Evolutionary conservation across 495 filamentous ascomycete species (phyloP).

Genomic region (Parathielavia appendiculata): DNA sequence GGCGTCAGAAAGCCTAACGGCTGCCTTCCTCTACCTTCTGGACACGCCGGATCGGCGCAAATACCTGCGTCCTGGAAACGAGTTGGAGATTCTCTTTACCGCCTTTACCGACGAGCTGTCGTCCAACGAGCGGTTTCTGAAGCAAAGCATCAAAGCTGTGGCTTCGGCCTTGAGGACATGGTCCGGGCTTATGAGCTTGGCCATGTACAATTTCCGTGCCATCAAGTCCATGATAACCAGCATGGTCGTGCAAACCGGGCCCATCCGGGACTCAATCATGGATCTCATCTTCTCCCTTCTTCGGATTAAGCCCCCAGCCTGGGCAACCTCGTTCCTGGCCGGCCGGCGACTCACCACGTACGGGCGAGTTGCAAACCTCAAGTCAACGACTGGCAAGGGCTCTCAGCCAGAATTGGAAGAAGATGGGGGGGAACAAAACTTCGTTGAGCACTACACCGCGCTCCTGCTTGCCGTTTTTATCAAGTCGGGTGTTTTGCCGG

Average conservation of each 20-base stretch:
- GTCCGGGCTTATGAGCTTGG: slow-evolving; percentile 79
- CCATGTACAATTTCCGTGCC: slow-evolving; percentile 77
- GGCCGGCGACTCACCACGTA: slow-evolving; percentile 91
- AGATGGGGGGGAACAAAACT: slow-evolving; percentile 65
- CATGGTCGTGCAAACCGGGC: slow-evolving; percentile 63
- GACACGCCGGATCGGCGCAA: slow-evolving; percentile 77
- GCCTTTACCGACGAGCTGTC: slow-evolving; percentile 81
- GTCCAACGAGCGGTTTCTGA: slow-evolving; percentile 69
- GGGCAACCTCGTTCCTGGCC: slow-evolving; percentile 93
- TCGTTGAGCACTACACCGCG: slow-evolving; percentile 89
- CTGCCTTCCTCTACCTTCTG: slow-evolving; percentile 79
- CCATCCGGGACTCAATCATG: slow-evolving; percentile 65
- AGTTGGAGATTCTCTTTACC: slow-evolving; percentile 74
- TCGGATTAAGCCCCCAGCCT: slow-evolving; percentile 90
- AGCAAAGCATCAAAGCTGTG: slow-evolving; percentile 80
- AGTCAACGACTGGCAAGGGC: slow-evolving; percentile 41
- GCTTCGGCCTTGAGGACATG: slow-evolving; percentile 87
- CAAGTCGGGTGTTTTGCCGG: slow-evolving; percentile 74
- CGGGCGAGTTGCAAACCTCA: slow-evolving; percentile 85
- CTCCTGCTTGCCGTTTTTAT: slow-evolving; percentile 83
- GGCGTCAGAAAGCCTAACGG: slow-evolving; percentile 77
- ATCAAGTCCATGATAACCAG: slow-evolving; percentile 76
- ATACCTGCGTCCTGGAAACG: slow-evolving; percentile 72
- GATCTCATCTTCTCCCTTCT: slow-evolving; percentile 88
- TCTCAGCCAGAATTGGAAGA: slow-evolving; percentile 56